A percentile compares a stretch with the other conserved stretches of the same genome.
Evolutionary conservation across 768 basidiomycete species (phyloP).

Genomic region (Pulveroboletus ravenelii): DNA sequence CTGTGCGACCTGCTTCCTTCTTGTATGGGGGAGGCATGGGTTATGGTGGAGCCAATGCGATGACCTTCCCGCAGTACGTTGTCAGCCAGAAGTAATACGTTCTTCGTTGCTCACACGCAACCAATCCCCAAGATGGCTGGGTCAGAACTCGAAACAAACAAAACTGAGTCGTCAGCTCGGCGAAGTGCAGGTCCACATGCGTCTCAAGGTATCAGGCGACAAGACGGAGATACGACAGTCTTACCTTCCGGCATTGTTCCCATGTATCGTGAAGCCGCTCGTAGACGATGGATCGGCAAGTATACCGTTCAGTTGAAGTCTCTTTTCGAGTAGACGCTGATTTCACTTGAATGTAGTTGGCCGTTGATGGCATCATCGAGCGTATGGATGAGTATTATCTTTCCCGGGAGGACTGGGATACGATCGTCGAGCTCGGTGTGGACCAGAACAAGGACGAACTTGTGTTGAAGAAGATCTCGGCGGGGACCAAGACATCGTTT

Average conservation of each 20-base stretch:
- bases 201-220: slow-evolving; percentile 88
- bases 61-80: slow-evolving; percentile 81
- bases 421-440: slow-evolving; percentile 88
- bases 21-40: slow-evolving; percentile 70
- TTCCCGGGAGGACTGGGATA: slow-evolving; percentile 95
- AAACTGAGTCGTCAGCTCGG: slow-evolving; percentile 77
- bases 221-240: slow-evolving; percentile 85
- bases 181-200: slow-evolving; percentile 94
- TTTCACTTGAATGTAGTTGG: slow-evolving; percentile 29
- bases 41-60: slow-evolving; percentile 60
- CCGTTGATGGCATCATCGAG: slow-evolving; percentile 76
- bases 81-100: background rate
- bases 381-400: slow-evolving; percentile 94
- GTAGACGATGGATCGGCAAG: slow-evolving; percentile 69
- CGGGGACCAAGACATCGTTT: slow-evolving; percentile 77
- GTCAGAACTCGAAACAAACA: slow-evolving; percentile 90
- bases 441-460: slow-evolving; percentile 69
- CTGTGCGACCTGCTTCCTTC: slow-evolving; percentile 81
- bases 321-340: background rate
- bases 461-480: slow-evolving; percentile 78
- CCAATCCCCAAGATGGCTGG: slow-evolving; percentile 73
- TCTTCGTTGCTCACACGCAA: background rate
- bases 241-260: slow-evolving; percentile 86
- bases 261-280: slow-evolving; percentile 75
- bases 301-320: slow-evolving; percentile 16